Evolutionary conservation across 768 basidiomycete species (phyloP), one percentile per base, ranked within the genome.

Genomic region (Xerocomellus amylosporus): DNA sequence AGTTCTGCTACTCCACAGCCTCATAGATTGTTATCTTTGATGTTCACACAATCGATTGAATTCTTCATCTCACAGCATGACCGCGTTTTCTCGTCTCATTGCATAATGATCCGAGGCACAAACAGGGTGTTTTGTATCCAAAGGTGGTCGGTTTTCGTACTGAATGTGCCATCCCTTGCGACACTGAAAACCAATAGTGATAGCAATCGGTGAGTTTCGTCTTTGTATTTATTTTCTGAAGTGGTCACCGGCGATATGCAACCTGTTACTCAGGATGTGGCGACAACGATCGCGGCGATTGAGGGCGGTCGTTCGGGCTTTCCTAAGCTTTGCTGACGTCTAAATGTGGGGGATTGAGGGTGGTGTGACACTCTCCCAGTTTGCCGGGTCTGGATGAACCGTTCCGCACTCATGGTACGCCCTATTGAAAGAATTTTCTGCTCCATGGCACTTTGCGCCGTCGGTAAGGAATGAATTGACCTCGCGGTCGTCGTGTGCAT

Each of bases 31-130:
- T 7, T 40, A 28, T 34, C 24, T 17, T 46, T 59, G 41, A 45
- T 54, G 46, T 49, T 38, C 60, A 20, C 36, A 8, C 22, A 37
- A 39, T 48, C 42, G 37, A 47, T 28, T 28, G 28, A 41, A 49
- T 56, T 36, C 38, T 40, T 45, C 46, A 36, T 54, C 26, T 57
- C 34, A 36, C 26, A 24, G 36, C 30, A 28, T 49, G 31, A 51
- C n/a, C 50, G 46, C 44, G 30, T 47, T 54, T 55, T 38, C 26
- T 43, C 33, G 34, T 46, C 41, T 31, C 46, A 9, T 57, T 56
- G 38, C 36, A 46, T 40, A 36, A 31, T 46, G 53, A 46, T 62
- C 58, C 51, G 58, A 59, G 56, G 52, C 38, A 44, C 51, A 30
- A 30, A 30, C 30, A 45, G 34, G 49, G 17, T 52, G 53, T 50